Evolutionary conservation across 2,329 filamentous ascomycete genomes (phyloP).

Genomic region (Pyricularia grisea): DNA sequence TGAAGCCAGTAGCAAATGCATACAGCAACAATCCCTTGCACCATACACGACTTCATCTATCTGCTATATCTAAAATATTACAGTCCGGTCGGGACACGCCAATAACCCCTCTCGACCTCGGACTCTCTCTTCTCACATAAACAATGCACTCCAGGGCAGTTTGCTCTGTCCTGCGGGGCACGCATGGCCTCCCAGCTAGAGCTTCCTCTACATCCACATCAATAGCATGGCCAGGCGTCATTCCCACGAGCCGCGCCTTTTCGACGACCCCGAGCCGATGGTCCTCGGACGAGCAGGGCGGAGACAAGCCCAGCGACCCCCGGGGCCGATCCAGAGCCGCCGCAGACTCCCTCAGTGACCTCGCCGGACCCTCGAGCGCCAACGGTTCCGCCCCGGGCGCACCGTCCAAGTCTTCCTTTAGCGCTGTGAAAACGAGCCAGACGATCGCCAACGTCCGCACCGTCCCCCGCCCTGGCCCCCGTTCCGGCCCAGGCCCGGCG

Average conservation of each 20-base stretch:
- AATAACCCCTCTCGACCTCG: neutral
- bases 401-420: neutral
- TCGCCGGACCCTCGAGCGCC: constrained; percentile 3
- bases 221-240: neutral
- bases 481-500: neutral
- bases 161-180: constrained; percentile 9
- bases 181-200: neutral
- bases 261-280: constrained; percentile 9
- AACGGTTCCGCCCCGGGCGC: neutral
- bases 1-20: neutral
- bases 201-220: neutral
- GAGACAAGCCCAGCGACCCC: neutral
- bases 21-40: neutral
- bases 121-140: neutral
- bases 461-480: constrained; percentile 1
- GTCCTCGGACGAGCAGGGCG: constrained; percentile 5
- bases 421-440: neutral
- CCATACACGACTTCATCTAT: neutral
- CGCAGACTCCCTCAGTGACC: constrained; percentile 1
- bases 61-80: neutral
- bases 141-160: constrained; percentile 12
- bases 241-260: constrained; percentile 4
- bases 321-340: neutral
- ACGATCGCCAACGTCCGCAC: constrained; percentile 1
- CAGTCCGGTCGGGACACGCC: neutral